Evolutionary conservation across 129 eudicot genomes (phyloP).

Genomic region (Calendula officinalis): DNA sequence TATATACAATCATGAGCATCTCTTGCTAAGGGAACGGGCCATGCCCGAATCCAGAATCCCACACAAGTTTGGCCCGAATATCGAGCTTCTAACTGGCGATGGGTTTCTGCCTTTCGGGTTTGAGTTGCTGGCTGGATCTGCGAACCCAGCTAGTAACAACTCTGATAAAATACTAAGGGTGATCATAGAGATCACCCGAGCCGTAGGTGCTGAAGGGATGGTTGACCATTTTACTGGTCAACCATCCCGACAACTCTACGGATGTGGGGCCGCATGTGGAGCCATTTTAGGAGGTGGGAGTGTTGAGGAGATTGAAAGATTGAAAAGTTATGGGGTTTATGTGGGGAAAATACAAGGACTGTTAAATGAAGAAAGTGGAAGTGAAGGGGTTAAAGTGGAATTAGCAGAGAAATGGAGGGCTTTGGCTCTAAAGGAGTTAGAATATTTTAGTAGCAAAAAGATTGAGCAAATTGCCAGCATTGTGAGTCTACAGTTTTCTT

Average conservation of each 20-base stretch:
- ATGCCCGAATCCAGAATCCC: neutral
- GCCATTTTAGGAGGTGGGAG: constrained; percentile 69
- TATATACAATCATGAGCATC: constrained; percentile 44
- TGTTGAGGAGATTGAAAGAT: constrained; percentile 49
- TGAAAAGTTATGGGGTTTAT: constrained; percentile 50
- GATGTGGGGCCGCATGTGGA: constrained; percentile 66
- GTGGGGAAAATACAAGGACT: constrained; percentile 47
- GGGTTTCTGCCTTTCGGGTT: constrained; percentile 62
- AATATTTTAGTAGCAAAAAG: constrained; percentile 25
- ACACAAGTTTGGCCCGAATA: constrained; percentile 38
- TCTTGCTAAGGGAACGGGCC: constrained; percentile 24
- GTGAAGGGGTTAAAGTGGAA: constrained; percentile 16
- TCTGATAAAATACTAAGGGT: constrained; percentile 39
- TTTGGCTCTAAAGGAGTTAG: constrained; percentile 48
- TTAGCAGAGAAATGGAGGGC: constrained; percentile 32
- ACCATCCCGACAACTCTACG: constrained; percentile 43
- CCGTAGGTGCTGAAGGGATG: constrained; percentile 47
- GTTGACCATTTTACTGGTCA: constrained; percentile 11
- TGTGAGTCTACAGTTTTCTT: neutral
- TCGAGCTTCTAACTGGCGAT: constrained; percentile 66
- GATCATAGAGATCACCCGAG: constrained; percentile 48
- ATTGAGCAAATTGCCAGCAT: constrained; percentile 2
- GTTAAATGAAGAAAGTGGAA: constrained; percentile 15
- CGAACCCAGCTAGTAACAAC: constrained; percentile 10
- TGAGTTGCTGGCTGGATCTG: constrained; percentile 48